phyloP scores from a whole-genome alignment of 306 rosid species.

The Alnus glutinosa region DNA sequence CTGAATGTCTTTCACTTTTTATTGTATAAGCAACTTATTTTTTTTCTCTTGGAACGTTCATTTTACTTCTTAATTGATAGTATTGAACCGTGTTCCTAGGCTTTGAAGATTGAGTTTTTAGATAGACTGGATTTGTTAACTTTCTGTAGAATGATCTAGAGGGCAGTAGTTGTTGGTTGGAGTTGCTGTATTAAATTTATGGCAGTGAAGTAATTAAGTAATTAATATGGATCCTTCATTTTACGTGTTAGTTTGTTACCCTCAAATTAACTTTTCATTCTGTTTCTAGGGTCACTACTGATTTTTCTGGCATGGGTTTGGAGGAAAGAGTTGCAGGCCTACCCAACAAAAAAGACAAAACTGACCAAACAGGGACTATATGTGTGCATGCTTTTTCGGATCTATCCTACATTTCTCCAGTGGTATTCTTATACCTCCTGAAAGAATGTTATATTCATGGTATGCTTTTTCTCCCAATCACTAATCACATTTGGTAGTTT shows the following conservation, averaged over 20 bases:
- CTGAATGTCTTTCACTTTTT: background rate
- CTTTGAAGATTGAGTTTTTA: background rate
- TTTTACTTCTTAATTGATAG: background rate
- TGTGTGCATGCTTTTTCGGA: constrained; percentile 70
- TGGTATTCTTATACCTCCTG: constrained; percentile 75
- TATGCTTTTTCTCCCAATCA: constrained; percentile 38
- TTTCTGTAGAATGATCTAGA: background rate
- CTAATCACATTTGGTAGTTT: background rate
- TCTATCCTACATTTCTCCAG: constrained; percentile 65
- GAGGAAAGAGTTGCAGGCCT: constrained; percentile 42
- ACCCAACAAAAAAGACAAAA: constrained; percentile 28
- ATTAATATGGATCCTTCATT: background rate
- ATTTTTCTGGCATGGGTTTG: constrained; percentile 53
- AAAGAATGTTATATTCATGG: constrained; percentile 79
- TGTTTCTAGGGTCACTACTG: constrained; percentile 14
- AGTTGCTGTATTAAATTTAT: constrained; percentile 8
- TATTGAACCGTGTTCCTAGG: background rate
- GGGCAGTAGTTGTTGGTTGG: constrained; percentile 8
- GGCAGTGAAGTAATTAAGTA: background rate
- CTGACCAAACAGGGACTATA: constrained; percentile 38
- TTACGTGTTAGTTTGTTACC: background rate
- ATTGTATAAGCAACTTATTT: constrained; percentile 3
- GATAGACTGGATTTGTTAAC: background rate
- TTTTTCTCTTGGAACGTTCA: background rate
- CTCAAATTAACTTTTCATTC: constrained; percentile 16